Conservation (phyloP, 2,329 filamentous ascomycete species). For the Trichoderma atrobrunneum region DNA sequence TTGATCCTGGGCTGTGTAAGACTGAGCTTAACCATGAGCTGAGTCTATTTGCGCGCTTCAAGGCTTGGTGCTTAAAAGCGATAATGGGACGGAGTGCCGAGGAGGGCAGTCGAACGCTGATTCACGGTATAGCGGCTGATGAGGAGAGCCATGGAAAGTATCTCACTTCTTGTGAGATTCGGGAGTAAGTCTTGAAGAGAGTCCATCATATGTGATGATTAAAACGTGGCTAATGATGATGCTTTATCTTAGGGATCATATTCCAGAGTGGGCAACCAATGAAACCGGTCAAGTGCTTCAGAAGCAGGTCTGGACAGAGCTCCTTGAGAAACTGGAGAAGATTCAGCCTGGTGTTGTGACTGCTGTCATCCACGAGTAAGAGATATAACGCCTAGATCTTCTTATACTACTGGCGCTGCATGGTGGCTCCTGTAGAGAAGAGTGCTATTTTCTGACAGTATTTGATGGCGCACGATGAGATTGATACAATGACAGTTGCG, state of each 20-base stretch:
- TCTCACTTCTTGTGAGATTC: slow-evolving; percentile 27
- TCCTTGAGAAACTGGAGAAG: slow-evolving; percentile 1
- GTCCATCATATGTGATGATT: neutral
- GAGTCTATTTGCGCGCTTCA: neutral
- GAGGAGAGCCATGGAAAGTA: slow-evolving; percentile 30
- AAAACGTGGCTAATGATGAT: neutral
- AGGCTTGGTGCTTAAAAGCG: neutral
- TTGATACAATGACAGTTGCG: neutral
- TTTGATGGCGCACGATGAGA: neutral
- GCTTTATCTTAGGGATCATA: neutral
- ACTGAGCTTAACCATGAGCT: slow-evolving; percentile 21
- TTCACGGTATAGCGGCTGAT: slow-evolving; percentile 27
- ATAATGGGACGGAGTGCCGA: slow-evolving; percentile 26
- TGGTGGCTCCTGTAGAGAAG: neutral
- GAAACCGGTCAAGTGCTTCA: slow-evolving; percentile 1
- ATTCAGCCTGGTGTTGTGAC: slow-evolving; percentile 7
- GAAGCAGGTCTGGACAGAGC: slow-evolving; percentile 14
- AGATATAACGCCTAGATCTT: neutral
- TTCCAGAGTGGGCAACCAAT: slow-evolving; percentile 12
- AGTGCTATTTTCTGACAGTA: neutral
- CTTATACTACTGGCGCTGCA: neutral
- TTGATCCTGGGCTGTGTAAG: slow-evolving; percentile 33
- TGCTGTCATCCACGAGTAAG: neutral
- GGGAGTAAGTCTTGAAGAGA: slow-evolving; percentile 25
- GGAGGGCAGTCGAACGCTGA: slow-evolving; percentile 29